A percentile compares a stretch with the other conserved stretches of the same genome.
Conservation (phyloP, 139 green algal species). For the Chlamydomonas schloesseri region DNA sequence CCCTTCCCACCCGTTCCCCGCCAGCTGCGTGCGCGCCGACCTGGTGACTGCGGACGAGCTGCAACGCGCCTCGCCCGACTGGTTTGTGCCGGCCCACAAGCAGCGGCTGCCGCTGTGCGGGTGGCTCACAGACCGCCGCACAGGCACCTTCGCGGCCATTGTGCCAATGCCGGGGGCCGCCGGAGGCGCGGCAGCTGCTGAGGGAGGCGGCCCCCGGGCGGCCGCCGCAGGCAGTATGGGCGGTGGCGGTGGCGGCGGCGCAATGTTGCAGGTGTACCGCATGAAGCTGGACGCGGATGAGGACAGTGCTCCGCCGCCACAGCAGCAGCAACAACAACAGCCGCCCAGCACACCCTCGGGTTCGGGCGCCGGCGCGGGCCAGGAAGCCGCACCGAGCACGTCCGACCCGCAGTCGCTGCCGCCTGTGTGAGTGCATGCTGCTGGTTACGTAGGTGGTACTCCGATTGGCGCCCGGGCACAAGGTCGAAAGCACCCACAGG, state of each 20-base stretch:
- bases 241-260: not conserved
- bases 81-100: conserved; percentile 42
- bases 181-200: not conserved
- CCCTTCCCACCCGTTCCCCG: not conserved
- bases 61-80: conserved; percentile 22
- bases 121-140: conserved; percentile 75
- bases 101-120: conserved; percentile 47
- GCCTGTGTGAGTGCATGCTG: no score
- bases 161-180: not conserved
- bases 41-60: conserved; percentile 40
- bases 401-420: no score
- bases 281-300: conserved; percentile 44
- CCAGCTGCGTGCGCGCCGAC: conserved; percentile 57
- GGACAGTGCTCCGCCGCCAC: no score
- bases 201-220: not conserved
- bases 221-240: no score
- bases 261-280: conserved; percentile 37
- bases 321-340: no score
- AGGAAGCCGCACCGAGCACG: no score
- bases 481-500: no score
- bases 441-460: no score
- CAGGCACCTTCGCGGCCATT: conserved; percentile 64
- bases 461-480: no score
- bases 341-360: no score
- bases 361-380: no score